Evolutionary conservation across 139 green algal species (phyloP), one percentile per base, ranked within the genome.

Genomic region (Dunaliella primolecta): DNA sequence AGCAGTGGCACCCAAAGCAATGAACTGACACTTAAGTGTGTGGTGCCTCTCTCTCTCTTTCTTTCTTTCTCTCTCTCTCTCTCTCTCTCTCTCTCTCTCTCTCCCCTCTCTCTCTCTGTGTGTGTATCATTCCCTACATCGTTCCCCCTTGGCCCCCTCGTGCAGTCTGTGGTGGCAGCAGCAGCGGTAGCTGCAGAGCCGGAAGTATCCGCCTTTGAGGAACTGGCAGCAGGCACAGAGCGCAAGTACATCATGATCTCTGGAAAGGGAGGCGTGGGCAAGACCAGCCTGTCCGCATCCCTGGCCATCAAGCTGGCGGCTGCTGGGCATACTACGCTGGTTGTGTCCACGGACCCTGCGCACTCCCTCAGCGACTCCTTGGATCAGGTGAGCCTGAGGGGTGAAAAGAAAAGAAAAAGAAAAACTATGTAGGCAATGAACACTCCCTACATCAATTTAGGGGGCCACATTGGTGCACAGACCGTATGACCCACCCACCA

Each of bases 271-370:
- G 97, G 97, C 29, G 97, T 99, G 29, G 97, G 97, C 78, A 99
- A 99, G 90, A 99, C 97, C 29, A 97, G 91, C 78, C 84, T 99
- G 82, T 93, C 95, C 7, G 95, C 96, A 11, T 96, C 92, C 1
- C 89, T 99, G 82, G 97, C 97, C 1, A 93, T 98, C 21, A 92
- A 92, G 84, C 95, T 98, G 75, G 96, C 96, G 29, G 91, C 89
- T 2, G 93, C 83, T 3, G 97, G 96, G 0, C 97, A 99, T 89
- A 95, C 91, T 27, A 96, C 93, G 2, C 93, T 99, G 36, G 89
- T 99, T 0, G 97, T 99, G 32, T 99, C 95, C 74, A 99, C 97
- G 0, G 97, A 99, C 85, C 97, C 97, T 7, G 97, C 97, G 0
- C 97, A 99, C 90, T 98, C 94, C 15, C 90, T 99, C 31, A 92